Base-by-base conservation (phyloP, 805 yeast genomes). In the Kodamaea leandrae region DNA sequence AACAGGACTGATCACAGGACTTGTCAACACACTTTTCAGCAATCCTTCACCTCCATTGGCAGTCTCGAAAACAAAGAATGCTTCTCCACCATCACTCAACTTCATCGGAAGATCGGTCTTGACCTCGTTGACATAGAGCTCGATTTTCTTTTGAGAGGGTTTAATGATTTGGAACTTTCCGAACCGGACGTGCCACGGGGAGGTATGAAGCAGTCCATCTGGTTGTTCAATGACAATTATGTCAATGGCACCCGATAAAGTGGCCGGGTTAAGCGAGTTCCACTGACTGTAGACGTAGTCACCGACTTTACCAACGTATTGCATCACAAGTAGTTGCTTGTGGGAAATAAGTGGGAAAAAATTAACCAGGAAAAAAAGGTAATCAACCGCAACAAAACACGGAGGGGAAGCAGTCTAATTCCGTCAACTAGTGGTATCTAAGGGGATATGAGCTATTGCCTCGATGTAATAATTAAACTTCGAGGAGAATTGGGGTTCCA, bases 71-170 rank as follows among this genome's bases (percentile, higher is more conserved):
- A 93, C 98, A 57, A 93, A 93, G 59, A 89, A 89, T 0, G 98
- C 99, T 62, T 93, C 99, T 10, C 99, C 99, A 6, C 95, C 96
- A 46, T 93, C 99, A 12, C 96, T 96, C 33, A 93, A 68, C 61
- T 93, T 93, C 98, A 93, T 93, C 6, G 96, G 96, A 36, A 91
- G 67, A 51, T 86, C 82, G 0, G 95, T 84, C 34, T 80, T 72
- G 45, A 75, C 75, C 26, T 84, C 97, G 63, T 93, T 93, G 28
- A 93, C 95, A 30, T 79, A 76, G 49, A 93, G 82, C 42, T 85
- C 95, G 40, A 91, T 95, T 59, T 87, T 90, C 70, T 91, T 93
- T 61, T 93, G 96, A 14, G 95, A 86, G 10, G 99, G 99, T 56
- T 95, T 80, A 45, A 93, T 70, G 48, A 93, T 74, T 53, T 90